Evolutionary conservation across 2,329 filamentous ascomycete species (phyloP), one percentile per base, ranked within the genome.

Genomic region (Colletotrichum liaoningense): DNA sequence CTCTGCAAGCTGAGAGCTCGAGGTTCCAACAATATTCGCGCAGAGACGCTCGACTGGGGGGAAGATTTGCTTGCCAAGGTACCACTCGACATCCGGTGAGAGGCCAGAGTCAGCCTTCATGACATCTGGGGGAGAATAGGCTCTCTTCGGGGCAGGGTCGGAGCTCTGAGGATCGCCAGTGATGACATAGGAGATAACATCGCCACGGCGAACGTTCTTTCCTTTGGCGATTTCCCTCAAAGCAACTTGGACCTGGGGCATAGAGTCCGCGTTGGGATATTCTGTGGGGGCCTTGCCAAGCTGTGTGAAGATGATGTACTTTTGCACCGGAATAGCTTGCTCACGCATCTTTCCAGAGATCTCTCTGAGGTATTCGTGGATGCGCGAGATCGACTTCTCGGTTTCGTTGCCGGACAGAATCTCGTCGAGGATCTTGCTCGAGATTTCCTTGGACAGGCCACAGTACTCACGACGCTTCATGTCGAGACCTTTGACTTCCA

Each of bases 381-480:
- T 95, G 75, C 95, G 94, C 76, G 93, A 92, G 52, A 99, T 91
- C 3, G 97, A 94, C 30, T 93, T 88, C 80, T 99, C 97, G 0
- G 94, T 91, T 71, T 99, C 97, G 77, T 98, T 94, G 16, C 97
- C 97, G 0, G 95, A 98, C 4, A 99, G 90, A 42, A 99, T 94
- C 82, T 98, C 95, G 79, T 98, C 94, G n/a, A 99, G 87, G 22
- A 99, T 90, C 77, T 93, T 93, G 69, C 93, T 92, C 2, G 96
- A 98, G 24, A 97, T 95, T 79, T 99, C 97, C 83, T 99, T 98
- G 14, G 95, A 98, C 58, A 99, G 85, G 54, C 93, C 93, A 81
- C 97, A 99, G 86, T 98, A 99, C 85, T 99, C 97, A 87, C 97
- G 93, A 79, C 97, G 92, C 84, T 93, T 95, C 97, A 99, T 99